Evolutionary conservation across 2,329 filamentous ascomycete genomes (phyloP), one percentile per base, ranked within the genome.

Genomic region (Dothideomycetes sp.): DNA sequence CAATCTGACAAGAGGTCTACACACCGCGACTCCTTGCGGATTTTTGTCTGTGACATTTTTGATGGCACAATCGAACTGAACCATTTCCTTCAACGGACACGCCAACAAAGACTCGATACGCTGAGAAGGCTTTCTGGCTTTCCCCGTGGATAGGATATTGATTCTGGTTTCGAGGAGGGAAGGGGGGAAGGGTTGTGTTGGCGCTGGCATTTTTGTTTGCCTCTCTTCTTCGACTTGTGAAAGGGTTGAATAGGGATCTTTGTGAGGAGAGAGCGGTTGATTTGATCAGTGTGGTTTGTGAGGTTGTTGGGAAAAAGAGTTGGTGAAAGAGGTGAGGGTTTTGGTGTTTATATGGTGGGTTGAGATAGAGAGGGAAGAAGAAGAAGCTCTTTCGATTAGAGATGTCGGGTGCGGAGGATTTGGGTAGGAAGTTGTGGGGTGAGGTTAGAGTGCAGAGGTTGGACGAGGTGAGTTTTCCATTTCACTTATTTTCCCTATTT

Each of bases 61-160:
- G 8, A 76, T 60, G 53, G 76, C 68, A 58, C 78, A 82, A 18
- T 69, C 69, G 53, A 78, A 80, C 59, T 82, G 77, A 33, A 74
- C 61, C 57, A 81, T 58, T 54, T 80, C 73, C 49, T 73, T 64
- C 28, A 80, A 58, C 43, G 68, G 59, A 55, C 77, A 81, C 35
- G 73, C 61, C 40, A 62, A 56, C 5, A 80, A 62, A n/a, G n/a
- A n/a, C 22, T 73, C 61, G 9, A 35, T 27, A 45, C 76, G 60
- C 12, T 65, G 60, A n/a, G 56, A 57, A 18, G 66, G 63, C 54
- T 77, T 77, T 46, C 72, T 70, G 36, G 61, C 57, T 53, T 71
- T 67, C 62, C 60, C 73, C 47, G 58, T 65, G 48, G 67, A 64
- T 55, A 64, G 67, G 32, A 61, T 64, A 49, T 77, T 71, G 49